Percentiles rank a stretch among this genome's conserved stretches.
These are phyloP conservation scores for Stemphylium vesicarium DNA, from an alignment of 2,329 filamentous ascomycete genomes.

Conservation along the genomic window DNA sequence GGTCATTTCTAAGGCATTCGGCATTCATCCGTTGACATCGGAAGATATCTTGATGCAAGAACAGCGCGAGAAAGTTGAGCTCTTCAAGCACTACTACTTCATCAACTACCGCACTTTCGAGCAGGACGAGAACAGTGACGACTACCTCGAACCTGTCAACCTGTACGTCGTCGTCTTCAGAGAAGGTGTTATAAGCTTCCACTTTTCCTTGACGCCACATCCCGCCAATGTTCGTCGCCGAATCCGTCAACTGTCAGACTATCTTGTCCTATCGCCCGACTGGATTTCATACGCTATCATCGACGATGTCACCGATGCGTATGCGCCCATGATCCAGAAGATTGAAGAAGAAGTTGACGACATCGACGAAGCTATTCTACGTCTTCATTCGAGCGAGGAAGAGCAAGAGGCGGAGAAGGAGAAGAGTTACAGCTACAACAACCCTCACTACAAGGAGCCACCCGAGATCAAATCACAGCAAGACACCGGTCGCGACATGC, in stretches of 20 bases:
- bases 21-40: constrained; percentile 91
- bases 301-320: constrained; percentile 97
- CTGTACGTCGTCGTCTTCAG: constrained; percentile 98
- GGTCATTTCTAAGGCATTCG: constrained; percentile 87
- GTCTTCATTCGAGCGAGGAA: constrained; percentile 70
- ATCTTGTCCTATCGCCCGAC: constrained; percentile 88
- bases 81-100: constrained; percentile 98
- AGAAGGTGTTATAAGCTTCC: constrained; percentile 93
- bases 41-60: constrained; percentile 99
- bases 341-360: constrained; percentile 92
- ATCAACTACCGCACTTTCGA: constrained; percentile 98
- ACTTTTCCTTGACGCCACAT: constrained; percentile 95
- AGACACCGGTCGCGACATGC: constrained; percentile 74
- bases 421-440: constrained; percentile 33
- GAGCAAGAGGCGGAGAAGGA: constrained; percentile 38
- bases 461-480: constrained; percentile 51
- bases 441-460: constrained; percentile 43
- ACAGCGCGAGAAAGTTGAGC: constrained; percentile 94
- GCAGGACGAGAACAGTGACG: constrained; percentile 85
- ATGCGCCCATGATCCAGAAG: constrained; percentile 86
- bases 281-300: constrained; percentile 99
- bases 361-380: constrained; percentile 90
- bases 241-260: constrained; percentile 92
- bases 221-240: constrained; percentile 93
- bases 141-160: constrained; percentile 94